These are phyloP conservation scores for Lactifluus pinguis DNA, from an alignment of 768 basidiomycete genomes.

Conservation along the genomic window DNA sequence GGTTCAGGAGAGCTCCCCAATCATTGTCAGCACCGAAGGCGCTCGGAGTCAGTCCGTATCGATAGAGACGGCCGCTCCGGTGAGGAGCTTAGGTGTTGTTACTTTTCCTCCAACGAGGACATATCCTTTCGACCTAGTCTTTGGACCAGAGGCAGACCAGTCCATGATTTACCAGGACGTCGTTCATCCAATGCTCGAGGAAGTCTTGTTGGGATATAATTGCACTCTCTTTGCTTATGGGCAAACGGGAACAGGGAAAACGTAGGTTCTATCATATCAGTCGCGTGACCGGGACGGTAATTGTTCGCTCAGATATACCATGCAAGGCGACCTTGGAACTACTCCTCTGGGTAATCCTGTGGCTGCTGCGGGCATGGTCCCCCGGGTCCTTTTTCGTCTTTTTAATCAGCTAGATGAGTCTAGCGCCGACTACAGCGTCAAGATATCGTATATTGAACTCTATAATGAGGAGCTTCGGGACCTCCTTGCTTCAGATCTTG, in stretches of 20 bases:
- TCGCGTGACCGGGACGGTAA: background rate
- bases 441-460: constrained; percentile 87
- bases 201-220: constrained; percentile 94
- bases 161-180: constrained; percentile 90
- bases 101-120: constrained; percentile 71
- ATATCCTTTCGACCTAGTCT: constrained; percentile 92
- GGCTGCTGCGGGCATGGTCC: constrained; percentile 89
- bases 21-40: constrained; percentile 72
- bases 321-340: constrained; percentile 88
- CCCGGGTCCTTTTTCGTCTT: constrained; percentile 82
- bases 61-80: constrained; percentile 66
- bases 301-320: constrained; percentile 61
- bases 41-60: constrained; percentile 68
- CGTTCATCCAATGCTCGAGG: constrained; percentile 84
- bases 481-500: constrained; percentile 72
- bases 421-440: constrained; percentile 80
- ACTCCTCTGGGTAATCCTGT: constrained; percentile 86
- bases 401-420: constrained; percentile 81
- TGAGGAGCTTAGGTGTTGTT: constrained; percentile 63
- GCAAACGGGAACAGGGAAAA: constrained; percentile 98
- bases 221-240: constrained; percentile 98
- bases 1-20: constrained; percentile 77
- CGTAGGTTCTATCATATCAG: constrained; percentile 44
- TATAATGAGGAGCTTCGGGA: constrained; percentile 99
- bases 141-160: constrained; percentile 96